phyloP scores from a whole-genome alignment of 768 basidiomycete genomes.

The Mycena pura region DNA sequence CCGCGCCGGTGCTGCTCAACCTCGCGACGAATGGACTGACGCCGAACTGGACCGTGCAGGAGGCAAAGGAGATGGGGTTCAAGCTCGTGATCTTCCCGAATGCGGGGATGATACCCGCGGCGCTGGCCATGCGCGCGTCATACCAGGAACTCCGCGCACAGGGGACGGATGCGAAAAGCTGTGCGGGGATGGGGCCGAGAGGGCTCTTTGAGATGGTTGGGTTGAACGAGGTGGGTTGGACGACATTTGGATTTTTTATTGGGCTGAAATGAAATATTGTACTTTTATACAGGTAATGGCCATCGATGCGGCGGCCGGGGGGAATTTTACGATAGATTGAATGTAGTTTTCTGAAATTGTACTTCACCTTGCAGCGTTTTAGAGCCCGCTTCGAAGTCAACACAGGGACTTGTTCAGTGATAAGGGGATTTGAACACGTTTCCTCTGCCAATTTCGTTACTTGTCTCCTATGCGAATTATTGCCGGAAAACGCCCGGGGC shows the following conservation, averaged over 20 bases:
- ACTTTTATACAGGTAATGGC: constrained; percentile 2
- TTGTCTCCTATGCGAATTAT: too few species aligned
- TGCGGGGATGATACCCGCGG: constrained; percentile 50
- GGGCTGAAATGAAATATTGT: neutral
- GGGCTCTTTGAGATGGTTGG: constrained; percentile 51
- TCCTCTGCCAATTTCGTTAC: too few species aligned
- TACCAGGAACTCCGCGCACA: constrained; percentile 48
- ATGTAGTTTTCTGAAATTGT: neutral
- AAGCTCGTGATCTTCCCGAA: constrained; percentile 51
- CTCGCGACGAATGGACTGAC: constrained; percentile 51
- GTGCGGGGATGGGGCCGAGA: constrained; percentile 46
- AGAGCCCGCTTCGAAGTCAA: too few species aligned
- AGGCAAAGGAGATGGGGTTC: constrained; percentile 48
- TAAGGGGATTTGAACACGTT: too few species aligned
- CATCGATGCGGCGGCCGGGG: constrained; percentile 17
- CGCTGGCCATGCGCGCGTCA: constrained; percentile 48
- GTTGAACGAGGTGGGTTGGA: constrained; percentile 13
- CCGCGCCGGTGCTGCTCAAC: constrained; percentile 51
- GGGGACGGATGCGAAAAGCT: constrained; percentile 45
- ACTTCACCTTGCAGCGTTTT: too few species aligned
- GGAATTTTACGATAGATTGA: neutral
- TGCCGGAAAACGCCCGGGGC: too few species aligned
- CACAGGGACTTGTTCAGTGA: too few species aligned
- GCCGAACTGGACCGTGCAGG: constrained; percentile 48
- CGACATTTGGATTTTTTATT: neutral